A percentile compares a stretch with the other conserved stretches of the same genome.
phyloP scores from a whole-genome alignment of 768 basidiomycete genomes.

The Lactifluus subvellereus region DNA sequence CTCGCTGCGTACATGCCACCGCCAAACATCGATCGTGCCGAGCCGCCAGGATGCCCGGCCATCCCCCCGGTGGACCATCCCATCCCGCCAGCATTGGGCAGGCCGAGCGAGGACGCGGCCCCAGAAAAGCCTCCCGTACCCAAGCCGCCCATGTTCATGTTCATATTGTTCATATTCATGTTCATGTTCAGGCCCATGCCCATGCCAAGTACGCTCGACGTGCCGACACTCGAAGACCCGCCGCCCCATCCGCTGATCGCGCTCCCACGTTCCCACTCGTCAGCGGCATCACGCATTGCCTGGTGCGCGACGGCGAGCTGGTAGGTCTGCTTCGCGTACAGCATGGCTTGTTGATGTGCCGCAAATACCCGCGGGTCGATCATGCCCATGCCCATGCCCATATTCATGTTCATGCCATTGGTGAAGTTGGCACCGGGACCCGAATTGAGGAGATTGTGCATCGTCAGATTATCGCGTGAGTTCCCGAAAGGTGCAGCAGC shows the following conservation, averaged over 20 bases:
- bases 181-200: conserved; percentile 28
- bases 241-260: conserved; percentile 34
- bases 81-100: conserved; percentile 33
- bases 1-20: conserved; percentile 60
- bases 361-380: conserved; percentile 34
- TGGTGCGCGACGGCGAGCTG: conserved; percentile 89
- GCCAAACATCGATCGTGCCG: conserved; percentile 51
- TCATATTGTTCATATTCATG: conserved; percentile 22
- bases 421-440: not conserved
- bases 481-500: conserved; percentile 25
- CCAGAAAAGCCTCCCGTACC: conserved; percentile 10
- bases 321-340: conserved; percentile 82
- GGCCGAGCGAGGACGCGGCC: conserved; percentile 1
- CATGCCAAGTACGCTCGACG: conserved; percentile 33
- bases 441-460: conserved; percentile 46
- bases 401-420: not conserved
- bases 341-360: conserved; percentile 85
- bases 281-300: conserved; percentile 81
- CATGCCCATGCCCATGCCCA: conserved; percentile 13
- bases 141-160: conserved; percentile 23
- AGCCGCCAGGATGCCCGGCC: conserved; percentile 44
- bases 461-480: conserved; percentile 31
- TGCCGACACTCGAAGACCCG: conserved; percentile 27
- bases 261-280: conserved; percentile 85
- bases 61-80: conserved; percentile 40